A percentile compares a stretch with the other conserved stretches of the same genome.
These are phyloP conservation scores for Luffa aegyptiaca DNA, from an alignment of 306 rosid species.

Conservation along the genomic window DNA sequence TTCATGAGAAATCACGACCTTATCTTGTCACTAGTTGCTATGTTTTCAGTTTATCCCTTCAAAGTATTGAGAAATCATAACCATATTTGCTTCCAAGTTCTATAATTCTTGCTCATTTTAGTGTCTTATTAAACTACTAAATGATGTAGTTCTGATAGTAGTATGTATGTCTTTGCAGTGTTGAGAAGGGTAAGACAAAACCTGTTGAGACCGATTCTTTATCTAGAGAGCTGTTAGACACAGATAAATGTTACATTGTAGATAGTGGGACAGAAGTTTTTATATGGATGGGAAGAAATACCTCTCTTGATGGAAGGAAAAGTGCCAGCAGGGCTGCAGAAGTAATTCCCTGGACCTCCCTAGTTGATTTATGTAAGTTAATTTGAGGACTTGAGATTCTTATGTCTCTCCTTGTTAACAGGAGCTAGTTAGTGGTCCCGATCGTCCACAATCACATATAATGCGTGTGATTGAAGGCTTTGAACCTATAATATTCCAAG, in stretches of 20 bases:
- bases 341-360: conserved; percentile 30
- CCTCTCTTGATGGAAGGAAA: conserved; percentile 80
- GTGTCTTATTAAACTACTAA: background rate
- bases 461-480: conserved; percentile 92
- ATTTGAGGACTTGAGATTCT: background rate
- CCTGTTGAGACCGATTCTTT: conserved; percentile 61
- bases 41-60: background rate
- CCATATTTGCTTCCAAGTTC: background rate
- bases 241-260: conserved; percentile 72
- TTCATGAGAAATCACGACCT: conserved; percentile 3
- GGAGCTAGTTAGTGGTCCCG: conserved; percentile 48
- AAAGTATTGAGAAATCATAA: background rate
- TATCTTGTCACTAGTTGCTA: background rate
- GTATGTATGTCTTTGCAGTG: conserved; percentile 33
- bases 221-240: conserved; percentile 60
- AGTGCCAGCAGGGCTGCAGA: conserved; percentile 74
- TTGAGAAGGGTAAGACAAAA: conserved; percentile 59
- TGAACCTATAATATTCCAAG: conserved; percentile 80
- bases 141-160: conserved; percentile 11
- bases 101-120: background rate
- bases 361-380: conserved; percentile 10
- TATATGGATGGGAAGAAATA: conserved; percentile 86
- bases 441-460: conserved; percentile 58
- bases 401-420: conserved; percentile 21
- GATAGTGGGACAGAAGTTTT: conserved; percentile 86